phyloP scores from a whole-genome alignment of 768 basidiomycete genomes.

The Termitomyces sp. region DNA sequence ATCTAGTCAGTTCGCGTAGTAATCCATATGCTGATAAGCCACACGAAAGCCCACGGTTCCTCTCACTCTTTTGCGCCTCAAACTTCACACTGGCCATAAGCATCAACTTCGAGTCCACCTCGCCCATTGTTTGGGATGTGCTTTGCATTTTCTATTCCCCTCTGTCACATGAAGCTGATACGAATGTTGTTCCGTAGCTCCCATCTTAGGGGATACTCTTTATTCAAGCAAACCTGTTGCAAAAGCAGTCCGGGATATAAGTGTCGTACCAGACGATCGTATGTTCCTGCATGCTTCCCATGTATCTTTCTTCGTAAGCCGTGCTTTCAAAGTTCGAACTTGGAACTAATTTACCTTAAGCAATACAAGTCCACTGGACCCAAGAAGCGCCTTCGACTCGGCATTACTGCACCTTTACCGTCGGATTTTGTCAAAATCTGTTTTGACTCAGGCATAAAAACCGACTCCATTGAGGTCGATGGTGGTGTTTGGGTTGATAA shows the following conservation, averaged over 20 bases:
- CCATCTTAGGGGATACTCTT: slow-evolving; percentile 57
- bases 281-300: slow-evolving; percentile 59
- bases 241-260: slow-evolving; percentile 16
- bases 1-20: too few species aligned
- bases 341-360: slow-evolving; percentile 23
- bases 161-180: neutral
- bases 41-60: slow-evolving; percentile 30
- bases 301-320: slow-evolving; percentile 48
- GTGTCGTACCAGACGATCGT: slow-evolving; percentile 36
- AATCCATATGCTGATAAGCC: slow-evolving; percentile 4
- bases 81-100: slow-evolving; percentile 57
- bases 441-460: slow-evolving; percentile 33
- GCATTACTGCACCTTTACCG: slow-evolving; percentile 54
- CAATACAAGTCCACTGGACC: slow-evolving; percentile 39
- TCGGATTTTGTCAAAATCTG: slow-evolving; percentile 49
- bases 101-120: slow-evolving; percentile 70
- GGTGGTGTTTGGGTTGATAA: slow-evolving; percentile 47
- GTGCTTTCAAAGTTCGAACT: neutral
- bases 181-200: slow-evolving; percentile 34
- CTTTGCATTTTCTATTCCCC: slow-evolving; percentile 6
- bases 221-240: slow-evolving; percentile 36
- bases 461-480: slow-evolving; percentile 27
- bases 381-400: slow-evolving; percentile 45
- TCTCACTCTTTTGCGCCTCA: slow-evolving; percentile 50
- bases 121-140: slow-evolving; percentile 44